Evolutionary conservation across 2,329 filamentous ascomycete genomes (phyloP).

Genomic region (Curvularia sp.): DNA sequence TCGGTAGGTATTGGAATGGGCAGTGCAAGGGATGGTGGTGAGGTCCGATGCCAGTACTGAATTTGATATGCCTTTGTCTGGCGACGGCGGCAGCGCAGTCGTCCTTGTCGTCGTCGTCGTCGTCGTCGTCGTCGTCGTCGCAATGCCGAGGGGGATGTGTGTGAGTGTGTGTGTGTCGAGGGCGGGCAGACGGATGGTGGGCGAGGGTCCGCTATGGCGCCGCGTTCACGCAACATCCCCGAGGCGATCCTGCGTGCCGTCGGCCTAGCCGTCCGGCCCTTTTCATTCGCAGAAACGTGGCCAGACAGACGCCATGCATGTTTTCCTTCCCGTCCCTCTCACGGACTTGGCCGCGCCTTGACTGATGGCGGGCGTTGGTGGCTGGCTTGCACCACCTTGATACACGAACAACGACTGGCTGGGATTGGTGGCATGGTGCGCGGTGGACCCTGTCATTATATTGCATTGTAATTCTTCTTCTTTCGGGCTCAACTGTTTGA

Average conservation of each 20-base stretch:
- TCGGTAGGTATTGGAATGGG: neutral
- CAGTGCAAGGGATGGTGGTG: neutral
- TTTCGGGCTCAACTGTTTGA: no score
- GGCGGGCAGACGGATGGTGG: neutral
- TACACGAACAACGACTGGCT: neutral
- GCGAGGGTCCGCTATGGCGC: constrained; percentile 6
- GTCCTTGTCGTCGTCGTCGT: neutral
- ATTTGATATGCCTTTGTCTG: neutral
- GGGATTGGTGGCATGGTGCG: neutral
- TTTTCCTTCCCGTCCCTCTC: neutral
- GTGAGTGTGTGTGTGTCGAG: neutral
- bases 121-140: neutral
- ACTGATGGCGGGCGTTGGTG: neutral
- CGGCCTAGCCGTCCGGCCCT: neutral
- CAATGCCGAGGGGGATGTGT: neutral
- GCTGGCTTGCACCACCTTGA: neutral
- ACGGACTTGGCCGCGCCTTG: neutral
- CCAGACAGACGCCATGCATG: neutral
- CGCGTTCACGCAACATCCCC: constrained; percentile 11
- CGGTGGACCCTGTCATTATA: neutral
- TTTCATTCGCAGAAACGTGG: constrained; percentile 8
- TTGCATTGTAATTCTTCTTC: no score
- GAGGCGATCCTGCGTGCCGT: constrained; percentile 13
- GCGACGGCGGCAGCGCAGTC: neutral
- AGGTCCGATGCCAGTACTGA: neutral